Conservation (phyloP, 2,329 filamentous ascomycete species). For the Cladosporium sp. region DNA sequence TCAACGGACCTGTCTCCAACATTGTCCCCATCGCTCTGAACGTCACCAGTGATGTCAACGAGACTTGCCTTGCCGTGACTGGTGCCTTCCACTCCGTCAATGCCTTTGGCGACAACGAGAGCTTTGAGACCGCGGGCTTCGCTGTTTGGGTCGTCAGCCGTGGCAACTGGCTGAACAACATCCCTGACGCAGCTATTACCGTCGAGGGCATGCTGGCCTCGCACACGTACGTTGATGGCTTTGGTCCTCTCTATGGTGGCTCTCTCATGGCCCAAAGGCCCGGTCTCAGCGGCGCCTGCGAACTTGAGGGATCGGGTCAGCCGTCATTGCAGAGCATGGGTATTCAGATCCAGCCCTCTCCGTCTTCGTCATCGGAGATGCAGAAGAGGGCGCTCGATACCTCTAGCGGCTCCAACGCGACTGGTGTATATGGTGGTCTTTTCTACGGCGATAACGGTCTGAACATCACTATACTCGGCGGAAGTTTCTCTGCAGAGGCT, state of each 20-base stretch:
- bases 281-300: constrained; percentile 65
- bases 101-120: constrained; percentile 57
- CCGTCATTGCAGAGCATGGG: constrained; percentile 44
- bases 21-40: constrained; percentile 77
- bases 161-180: constrained; percentile 80
- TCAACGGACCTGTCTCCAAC: constrained; percentile 69
- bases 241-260: constrained; percentile 68
- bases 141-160: constrained; percentile 86
- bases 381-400: constrained; percentile 36
- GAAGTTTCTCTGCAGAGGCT: constrained; percentile 70
- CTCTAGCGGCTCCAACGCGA: constrained; percentile 41
- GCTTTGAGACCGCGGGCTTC: constrained; percentile 64
- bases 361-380: constrained; percentile 19
- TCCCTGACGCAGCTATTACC: constrained; percentile 55
- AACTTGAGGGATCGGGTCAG: constrained; percentile 46
- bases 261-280: constrained; percentile 71
- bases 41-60: constrained; percentile 59
- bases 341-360: constrained; percentile 45
- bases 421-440: constrained; percentile 68
- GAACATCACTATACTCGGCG: constrained; percentile 83
- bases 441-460: constrained; percentile 65
- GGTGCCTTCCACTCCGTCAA: constrained; percentile 72
- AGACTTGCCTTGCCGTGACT: constrained; percentile 71
- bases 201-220: constrained; percentile 69
- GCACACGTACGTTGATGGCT: constrained; percentile 58